These are phyloP conservation scores for Lasiodiplodia sp. DNA, from an alignment of 2,329 filamentous ascomycete genomes.

Conservation along the genomic window DNA sequence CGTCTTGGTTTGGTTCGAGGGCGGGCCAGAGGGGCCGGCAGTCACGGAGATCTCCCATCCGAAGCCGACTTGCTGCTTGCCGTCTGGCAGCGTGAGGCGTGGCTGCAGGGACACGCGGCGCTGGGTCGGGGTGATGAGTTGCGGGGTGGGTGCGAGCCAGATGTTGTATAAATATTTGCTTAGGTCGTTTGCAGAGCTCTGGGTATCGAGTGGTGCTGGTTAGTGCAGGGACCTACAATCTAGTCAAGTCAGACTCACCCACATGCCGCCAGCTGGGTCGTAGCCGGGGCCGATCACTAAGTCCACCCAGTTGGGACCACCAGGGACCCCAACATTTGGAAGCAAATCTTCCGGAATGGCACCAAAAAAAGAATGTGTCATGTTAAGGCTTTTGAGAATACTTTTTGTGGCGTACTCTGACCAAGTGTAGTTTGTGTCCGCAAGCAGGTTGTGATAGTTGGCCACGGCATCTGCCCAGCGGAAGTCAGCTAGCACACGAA, in stretches of 20 bases:
- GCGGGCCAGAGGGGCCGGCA: slow-evolving; percentile 31
- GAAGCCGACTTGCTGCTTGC: slow-evolving; percentile 39
- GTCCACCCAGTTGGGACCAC: slow-evolving; percentile 40
- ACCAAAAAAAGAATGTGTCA: slow-evolving; percentile 41
- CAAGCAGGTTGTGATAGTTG: slow-evolving; percentile 38
- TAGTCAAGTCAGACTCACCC: slow-evolving; percentile 26
- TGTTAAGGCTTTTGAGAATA: slow-evolving; percentile 38
- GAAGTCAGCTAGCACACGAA: slow-evolving; percentile 28
- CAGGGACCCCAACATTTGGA: slow-evolving; percentile 37
- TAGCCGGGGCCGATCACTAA: slow-evolving; percentile 41
- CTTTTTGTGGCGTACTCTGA: slow-evolving; percentile 36
- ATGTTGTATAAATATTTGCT: slow-evolving; percentile 37
- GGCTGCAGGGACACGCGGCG: slow-evolving; percentile 40
- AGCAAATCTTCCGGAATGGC: slow-evolving; percentile 35
- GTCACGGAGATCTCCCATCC: slow-evolving; percentile 40
- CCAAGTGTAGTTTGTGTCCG: slow-evolving; percentile 35
- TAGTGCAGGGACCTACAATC: background rate
- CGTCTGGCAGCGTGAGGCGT: slow-evolving; percentile 37
- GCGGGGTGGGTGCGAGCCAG: slow-evolving; percentile 37
- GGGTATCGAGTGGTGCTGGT: background rate
- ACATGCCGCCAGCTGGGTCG: slow-evolving; percentile 43
- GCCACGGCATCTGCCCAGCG: slow-evolving; percentile 34
- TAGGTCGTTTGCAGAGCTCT: slow-evolving; percentile 41
- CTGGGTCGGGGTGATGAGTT: slow-evolving; percentile 38
- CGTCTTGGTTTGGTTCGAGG: slow-evolving; percentile 1